These are phyloP conservation scores for Pseudogymnoascus sp. DNA, from an alignment of 2,329 filamentous ascomycete species.

Conservation along the genomic window DNA sequence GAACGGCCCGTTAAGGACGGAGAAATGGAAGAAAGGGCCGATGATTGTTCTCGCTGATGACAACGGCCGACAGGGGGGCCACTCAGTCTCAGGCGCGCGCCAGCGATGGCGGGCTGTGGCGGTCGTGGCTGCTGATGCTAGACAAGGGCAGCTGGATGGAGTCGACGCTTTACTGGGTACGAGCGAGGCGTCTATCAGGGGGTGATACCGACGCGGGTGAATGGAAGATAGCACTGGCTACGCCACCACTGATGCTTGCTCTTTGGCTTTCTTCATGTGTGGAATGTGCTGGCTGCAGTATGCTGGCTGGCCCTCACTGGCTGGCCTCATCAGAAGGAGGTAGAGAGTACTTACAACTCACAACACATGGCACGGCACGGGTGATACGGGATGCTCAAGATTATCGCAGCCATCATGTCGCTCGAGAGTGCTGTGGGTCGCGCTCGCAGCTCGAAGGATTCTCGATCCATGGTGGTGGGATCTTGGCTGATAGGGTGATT, in stretches of 20 bases:
- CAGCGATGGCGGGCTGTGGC: not conserved
- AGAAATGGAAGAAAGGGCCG: not conserved
- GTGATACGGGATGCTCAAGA: not conserved
- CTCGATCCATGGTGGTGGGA: constrained; percentile 1
- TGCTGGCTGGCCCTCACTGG: too few relatives aligned
- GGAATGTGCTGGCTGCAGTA: not conserved
- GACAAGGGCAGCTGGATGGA: not conserved
- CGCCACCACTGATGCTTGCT: not conserved
- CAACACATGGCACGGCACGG: not conserved
- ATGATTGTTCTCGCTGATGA: not conserved
- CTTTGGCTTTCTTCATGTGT: not conserved
- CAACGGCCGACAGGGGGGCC: not conserved
- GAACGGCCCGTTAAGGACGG: not conserved
- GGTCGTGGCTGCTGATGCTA: not conserved
- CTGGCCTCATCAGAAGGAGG: not conserved
- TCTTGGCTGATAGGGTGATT: constrained; percentile 3
- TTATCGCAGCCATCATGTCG: not conserved
- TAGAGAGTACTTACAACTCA: not conserved
- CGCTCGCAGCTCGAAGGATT: not conserved
- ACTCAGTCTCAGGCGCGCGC: not conserved
- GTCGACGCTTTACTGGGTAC: not conserved
- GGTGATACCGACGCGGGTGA: not conserved
- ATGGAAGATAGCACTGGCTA: constrained; percentile 2
- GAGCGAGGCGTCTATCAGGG: not conserved
- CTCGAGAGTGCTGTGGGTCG: not conserved